A percentile compares a stretch with the other conserved stretches of the same genome.
These are phyloP conservation scores for Schwanniomyces sp. DNA, from an alignment of 805 yeast genomes.

Conservation along the genomic window DNA sequence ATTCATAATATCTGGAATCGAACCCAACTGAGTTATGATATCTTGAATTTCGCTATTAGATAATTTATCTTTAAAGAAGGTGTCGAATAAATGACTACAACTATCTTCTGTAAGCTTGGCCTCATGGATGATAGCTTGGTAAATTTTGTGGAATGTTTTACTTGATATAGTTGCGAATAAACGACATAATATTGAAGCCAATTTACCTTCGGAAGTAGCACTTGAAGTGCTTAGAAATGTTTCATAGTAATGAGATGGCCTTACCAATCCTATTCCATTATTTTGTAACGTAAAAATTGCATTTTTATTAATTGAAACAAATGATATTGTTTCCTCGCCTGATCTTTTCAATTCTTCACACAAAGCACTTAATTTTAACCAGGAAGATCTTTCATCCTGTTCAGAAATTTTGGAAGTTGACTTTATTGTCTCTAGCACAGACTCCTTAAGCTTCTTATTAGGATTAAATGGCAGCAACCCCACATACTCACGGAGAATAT, in stretches of 20 bases:
- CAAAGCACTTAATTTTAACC: conserved; percentile 69
- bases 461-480: conserved; percentile 6
- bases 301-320: conserved; percentile 23
- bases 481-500: conserved; percentile 47
- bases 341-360: conserved; percentile 69
- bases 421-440: conserved; percentile 24
- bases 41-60: conserved; percentile 19
- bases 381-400: conserved; percentile 42
- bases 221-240: conserved; percentile 9
- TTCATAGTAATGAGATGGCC: conserved; percentile 35
- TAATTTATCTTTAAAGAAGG: conserved; percentile 22
- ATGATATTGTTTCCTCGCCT: conserved; percentile 58
- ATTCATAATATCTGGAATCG: conserved; percentile 25
- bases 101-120: conserved; percentile 11
- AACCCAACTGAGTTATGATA: conserved; percentile 20
- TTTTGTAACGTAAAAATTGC: conserved; percentile 25
- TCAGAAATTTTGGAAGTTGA: conserved; percentile 20
- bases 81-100: conserved; percentile 22
- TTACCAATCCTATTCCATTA: conserved; percentile 31
- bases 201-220: conserved; percentile 11
- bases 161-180: conserved; percentile 26
- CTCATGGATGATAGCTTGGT: conserved; percentile 11
- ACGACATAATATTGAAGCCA: conserved; percentile 19
- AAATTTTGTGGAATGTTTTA: conserved; percentile 26
- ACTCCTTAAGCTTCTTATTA: conserved; percentile 20